A percentile compares a stretch with the other conserved stretches of the same genome.
Conservation (phyloP, 2,329 filamentous ascomycete species). For the Alternaria consortialis region DNA sequence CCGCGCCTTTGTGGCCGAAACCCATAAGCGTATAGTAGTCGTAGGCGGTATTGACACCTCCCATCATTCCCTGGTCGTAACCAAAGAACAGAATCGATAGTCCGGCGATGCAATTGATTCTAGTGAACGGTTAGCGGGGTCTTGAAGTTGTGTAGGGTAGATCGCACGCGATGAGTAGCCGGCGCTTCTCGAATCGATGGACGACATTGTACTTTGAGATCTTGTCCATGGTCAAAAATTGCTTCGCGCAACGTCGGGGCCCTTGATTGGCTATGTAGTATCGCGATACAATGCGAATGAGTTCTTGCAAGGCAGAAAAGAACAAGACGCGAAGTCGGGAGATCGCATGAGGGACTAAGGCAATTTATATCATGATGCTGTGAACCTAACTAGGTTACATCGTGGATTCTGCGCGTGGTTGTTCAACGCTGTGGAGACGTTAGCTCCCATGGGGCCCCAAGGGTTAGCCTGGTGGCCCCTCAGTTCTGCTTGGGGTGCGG, state of each 20-base stretch:
- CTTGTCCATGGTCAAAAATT: conserved; percentile 29
- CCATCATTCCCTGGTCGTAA: conserved; percentile 49
- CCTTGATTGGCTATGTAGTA: neutral
- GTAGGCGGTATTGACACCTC: conserved; percentile 44
- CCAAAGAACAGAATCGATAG: conserved; percentile 46
- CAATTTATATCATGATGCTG: neutral
- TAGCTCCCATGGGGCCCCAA: neutral
- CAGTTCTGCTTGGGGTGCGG: neutral
- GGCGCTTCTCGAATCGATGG: conserved; percentile 38
- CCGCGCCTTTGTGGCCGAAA: conserved; percentile 39
- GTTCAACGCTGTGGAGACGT: neutral
- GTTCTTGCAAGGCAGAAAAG: neutral
- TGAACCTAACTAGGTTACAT: neutral
- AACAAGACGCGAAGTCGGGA: neutral
- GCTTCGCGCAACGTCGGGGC: neutral
- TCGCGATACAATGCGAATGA: neutral
- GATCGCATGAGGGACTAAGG: neutral
- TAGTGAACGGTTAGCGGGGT: neutral
- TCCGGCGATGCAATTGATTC: conserved; percentile 43
- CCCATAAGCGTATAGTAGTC: conserved; percentile 45
- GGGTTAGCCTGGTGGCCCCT: neutral
- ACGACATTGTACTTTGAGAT: conserved; percentile 38
- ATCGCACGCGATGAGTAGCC: conserved; percentile 35
- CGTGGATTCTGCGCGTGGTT: neutral
- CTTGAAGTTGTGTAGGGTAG: fast-evolving